Evolutionary conservation across 768 basidiomycete genomes (phyloP).

Genomic region (Amanita inopinata): DNA sequence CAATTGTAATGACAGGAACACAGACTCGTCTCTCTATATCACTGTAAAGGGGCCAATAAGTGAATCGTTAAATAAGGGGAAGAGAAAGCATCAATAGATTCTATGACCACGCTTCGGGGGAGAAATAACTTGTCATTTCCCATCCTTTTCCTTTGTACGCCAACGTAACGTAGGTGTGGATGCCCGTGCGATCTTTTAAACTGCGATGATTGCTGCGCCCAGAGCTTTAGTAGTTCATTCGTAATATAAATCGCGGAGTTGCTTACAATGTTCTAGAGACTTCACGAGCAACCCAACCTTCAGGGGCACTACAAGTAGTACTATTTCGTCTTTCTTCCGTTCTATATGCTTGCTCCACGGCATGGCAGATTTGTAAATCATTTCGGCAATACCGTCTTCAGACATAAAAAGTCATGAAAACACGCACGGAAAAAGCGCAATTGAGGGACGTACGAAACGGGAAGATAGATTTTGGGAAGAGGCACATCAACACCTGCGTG

Average conservation of each 20-base stretch:
- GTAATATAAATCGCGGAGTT: background rate
- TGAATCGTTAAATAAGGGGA: background rate
- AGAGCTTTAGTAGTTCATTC: background rate
- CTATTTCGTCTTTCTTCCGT: constrained; percentile 11
- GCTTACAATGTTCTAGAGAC: constrained; percentile 20
- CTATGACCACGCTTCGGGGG: constrained; percentile 19
- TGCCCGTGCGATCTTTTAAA: constrained; percentile 16
- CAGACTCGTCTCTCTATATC: no score
- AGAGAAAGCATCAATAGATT: background rate
- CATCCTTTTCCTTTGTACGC: constrained; percentile 21
- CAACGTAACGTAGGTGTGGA: constrained; percentile 24
- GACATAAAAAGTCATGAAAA: background rate
- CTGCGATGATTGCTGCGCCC: constrained; percentile 17
- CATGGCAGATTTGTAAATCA: constrained; percentile 17
- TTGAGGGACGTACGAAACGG: constrained; percentile 19
- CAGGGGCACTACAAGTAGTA: constrained; percentile 7
- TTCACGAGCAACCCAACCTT: constrained; percentile 22
- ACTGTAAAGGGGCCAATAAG: no score
- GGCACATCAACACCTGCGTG: constrained; percentile 19
- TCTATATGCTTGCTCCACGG: constrained; percentile 20
- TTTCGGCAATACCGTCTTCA: constrained; percentile 21
- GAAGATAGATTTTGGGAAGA: constrained; percentile 23
- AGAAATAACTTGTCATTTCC: constrained; percentile 25
- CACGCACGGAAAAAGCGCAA: background rate
- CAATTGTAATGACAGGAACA: no score